phyloP scores from a whole-genome alignment of 371 early-diverging fungal species.

The Mucor piriformis region DNA sequence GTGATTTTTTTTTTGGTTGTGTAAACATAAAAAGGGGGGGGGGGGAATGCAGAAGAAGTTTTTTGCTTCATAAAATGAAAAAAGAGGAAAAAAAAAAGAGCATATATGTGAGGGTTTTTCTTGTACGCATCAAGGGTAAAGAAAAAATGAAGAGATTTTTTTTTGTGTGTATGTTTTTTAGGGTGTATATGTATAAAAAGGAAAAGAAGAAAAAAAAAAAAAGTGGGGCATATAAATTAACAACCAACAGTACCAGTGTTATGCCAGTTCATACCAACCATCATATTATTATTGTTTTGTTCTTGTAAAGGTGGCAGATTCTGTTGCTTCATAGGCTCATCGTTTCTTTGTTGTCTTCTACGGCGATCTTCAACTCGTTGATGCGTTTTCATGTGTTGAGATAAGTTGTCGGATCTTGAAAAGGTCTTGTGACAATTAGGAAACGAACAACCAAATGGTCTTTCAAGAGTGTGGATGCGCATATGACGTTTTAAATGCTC shows the following conservation, averaged over 20 bases:
- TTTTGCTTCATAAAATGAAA: background rate
- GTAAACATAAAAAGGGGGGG: slow-evolving; percentile 1
- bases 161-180: slow-evolving; percentile 4
- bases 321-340: slow-evolving; percentile 23
- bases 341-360: slow-evolving; percentile 22
- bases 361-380: slow-evolving; percentile 47
- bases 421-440: slow-evolving; percentile 79
- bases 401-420: slow-evolving; percentile 77
- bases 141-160: slow-evolving; percentile 1
- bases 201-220: slow-evolving; percentile 3
- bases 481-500: slow-evolving; percentile 92
- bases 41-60: slow-evolving; percentile 2
- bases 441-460: slow-evolving; percentile 72
- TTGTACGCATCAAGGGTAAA: too few species aligned
- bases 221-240: slow-evolving; percentile 9
- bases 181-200: background rate
- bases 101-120: too few species aligned
- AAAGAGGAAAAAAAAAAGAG: background rate
- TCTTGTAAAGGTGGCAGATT: slow-evolving; percentile 22
- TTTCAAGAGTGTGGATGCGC: slow-evolving; percentile 83
- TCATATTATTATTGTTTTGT: slow-evolving; percentile 11
- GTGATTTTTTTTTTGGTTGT: slow-evolving; percentile 13
- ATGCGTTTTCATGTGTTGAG: slow-evolving; percentile 67
- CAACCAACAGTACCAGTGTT: slow-evolving; percentile 30
- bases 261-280: slow-evolving; percentile 30